Evolutionary conservation across 345 rosid species (phyloP), one percentile per base, ranked within the genome.

Genomic region (Garcia nutans): DNA sequence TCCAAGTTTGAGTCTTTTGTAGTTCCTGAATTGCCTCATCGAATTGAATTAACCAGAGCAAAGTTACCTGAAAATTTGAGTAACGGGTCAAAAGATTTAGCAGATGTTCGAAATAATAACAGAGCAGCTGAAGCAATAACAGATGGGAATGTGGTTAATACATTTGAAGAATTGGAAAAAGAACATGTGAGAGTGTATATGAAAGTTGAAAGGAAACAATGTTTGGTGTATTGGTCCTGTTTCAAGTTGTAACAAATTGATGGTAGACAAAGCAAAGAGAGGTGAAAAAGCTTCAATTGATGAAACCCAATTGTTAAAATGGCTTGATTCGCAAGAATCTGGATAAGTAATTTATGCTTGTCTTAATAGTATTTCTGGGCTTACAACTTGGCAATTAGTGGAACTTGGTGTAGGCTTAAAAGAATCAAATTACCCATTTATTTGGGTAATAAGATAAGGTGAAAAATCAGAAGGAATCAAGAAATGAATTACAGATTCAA

Each of bases 161-260:
- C 80, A 4, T 87, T 89, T 56, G 82, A 89, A 64, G 89, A 84
- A 67, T 22, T 82, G 66, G 90, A 87, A 66, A 42, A 78, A 19
- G 79, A 68, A 10, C 86, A 84, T 54, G 85, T 62, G 26, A 58
- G 77, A 74, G 75, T 72, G 58, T 89, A 85, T 66, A 74, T 20
- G 42, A 83, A 80, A 3, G 71, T 65, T 44, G n/a, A 84, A 71
- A 69, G 77, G 42, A 16, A 81, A 77, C 1, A 85, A 84, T 64
- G 80, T 82, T 9, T 87, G 93, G 91, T 86, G 85, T 52, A 6
- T 89, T 4, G 91, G 89, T 23, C 90, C 91, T 0, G 82, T 89
- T 72, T 80, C 87, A 8, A 60, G 82, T 0, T 82, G 77, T 52
- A 82, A 85, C 72, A 77, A 74, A 50, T 41, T 68, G 15, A 71